These are phyloP conservation scores for Gnomoniopsis sp. DNA, from an alignment of 2,329 filamentous ascomycete genomes.

Conservation along the genomic window DNA sequence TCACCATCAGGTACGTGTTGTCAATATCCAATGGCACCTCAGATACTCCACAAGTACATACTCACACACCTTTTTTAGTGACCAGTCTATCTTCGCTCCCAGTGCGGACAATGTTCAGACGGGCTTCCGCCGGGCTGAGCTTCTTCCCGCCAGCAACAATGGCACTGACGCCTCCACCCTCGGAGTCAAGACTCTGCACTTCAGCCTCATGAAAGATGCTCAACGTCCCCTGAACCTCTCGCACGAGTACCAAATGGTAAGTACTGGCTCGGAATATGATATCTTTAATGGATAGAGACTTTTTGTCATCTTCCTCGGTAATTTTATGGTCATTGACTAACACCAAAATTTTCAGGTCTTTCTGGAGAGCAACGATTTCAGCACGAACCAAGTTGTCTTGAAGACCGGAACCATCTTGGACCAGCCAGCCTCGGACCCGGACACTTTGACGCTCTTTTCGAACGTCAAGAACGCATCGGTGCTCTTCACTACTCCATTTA, in stretches of 20 bases:
- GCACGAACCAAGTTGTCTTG: constrained; percentile 50
- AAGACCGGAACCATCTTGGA: constrained; percentile 53
- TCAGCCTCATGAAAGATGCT: constrained; percentile 52
- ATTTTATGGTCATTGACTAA: too few species aligned
- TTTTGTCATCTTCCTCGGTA: too few species aligned
- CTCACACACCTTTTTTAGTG: constrained; percentile 24
- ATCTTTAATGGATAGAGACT: too few species aligned
- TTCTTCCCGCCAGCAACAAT: constrained; percentile 47
- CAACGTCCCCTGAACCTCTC: constrained; percentile 52
- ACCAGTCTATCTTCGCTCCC: constrained; percentile 57
- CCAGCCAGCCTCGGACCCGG: constrained; percentile 30
- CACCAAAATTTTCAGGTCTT: constrained; percentile 28
- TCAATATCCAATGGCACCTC: neutral
- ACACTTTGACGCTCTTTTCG: constrained; percentile 43
- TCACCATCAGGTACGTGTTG: constrained; percentile 43
- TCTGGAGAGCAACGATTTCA: constrained; percentile 44
- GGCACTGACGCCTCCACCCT: constrained; percentile 48
- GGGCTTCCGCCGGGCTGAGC: constrained; percentile 59
- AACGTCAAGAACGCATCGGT: constrained; percentile 43
- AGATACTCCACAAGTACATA: neutral
- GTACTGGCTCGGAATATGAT: too few species aligned
- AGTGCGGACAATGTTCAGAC: constrained; percentile 45
- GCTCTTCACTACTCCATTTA: constrained; percentile 50
- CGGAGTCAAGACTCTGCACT: constrained; percentile 61
- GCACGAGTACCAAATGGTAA: constrained; percentile 56